Conservation (phyloP, 257 asterid species). For the Solanum ahanhuiri region DNA sequence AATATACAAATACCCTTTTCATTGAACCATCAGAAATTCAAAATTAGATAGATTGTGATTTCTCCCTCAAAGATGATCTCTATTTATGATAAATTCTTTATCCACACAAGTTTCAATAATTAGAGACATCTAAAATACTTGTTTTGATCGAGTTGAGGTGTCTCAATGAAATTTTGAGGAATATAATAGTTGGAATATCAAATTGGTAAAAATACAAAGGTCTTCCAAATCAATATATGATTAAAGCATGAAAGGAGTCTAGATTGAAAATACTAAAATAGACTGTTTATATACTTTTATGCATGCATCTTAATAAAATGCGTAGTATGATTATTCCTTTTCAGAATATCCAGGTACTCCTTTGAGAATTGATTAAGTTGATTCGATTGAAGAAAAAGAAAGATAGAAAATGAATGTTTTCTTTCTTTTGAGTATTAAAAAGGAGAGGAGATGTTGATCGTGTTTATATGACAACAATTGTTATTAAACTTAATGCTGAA, state of each 20-base stretch:
- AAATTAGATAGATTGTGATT: neutral
- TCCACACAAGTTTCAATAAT: neutral
- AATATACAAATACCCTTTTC: neutral
- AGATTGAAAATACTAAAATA: neutral
- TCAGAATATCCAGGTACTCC: neutral
- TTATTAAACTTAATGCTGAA: too few species aligned
- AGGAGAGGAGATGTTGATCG: too few species aligned
- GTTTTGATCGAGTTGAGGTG: neutral
- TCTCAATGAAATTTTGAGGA: neutral
- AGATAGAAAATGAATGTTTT: neutral
- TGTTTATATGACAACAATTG: too few species aligned
- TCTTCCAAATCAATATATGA: too few species aligned
- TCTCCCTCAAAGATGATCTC: neutral
- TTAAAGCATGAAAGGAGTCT: neutral
- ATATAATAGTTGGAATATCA: too few species aligned
- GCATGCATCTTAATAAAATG: too few species aligned
- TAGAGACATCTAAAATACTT: too few species aligned
- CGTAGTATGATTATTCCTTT: neutral
- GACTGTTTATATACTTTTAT: too few species aligned
- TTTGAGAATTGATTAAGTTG: neutral
- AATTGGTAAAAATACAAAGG: neutral
- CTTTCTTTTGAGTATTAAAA: neutral
- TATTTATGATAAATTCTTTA: too few species aligned
- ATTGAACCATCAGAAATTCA: neutral
- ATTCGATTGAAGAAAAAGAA: neutral